Evolutionary conservation across 345 rosid genomes (phyloP), one percentile per base, ranked within the genome.

Genomic region (Euphorbia tirucalli): DNA sequence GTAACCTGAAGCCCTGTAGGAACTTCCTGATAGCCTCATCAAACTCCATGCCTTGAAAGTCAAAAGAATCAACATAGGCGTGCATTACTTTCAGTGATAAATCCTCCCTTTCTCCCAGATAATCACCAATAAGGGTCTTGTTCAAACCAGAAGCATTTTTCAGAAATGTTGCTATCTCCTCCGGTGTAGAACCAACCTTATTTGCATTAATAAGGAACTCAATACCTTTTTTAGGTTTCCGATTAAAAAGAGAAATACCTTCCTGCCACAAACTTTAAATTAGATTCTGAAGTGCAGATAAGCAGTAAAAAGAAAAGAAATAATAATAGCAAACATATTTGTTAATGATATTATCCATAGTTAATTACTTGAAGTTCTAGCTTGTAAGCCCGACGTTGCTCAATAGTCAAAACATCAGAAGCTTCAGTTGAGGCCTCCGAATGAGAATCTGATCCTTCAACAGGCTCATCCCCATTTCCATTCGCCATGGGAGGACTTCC

Each of bases 361-460:
- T 44, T 31, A 71, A 74, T 30, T 76, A 90, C 99, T 91, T 93
- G 99, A 83, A 93, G 98, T 82, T 96, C 99, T 77, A 96, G 97
- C 87, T 96, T 96, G 89, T 96, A 96, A 70, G 99, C 99, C 60
- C 99, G 90, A 35, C 97, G 98, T 78, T 96, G 98, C 88, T 96
- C 99, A 58, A 96, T 93, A 61, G 89, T 83, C 50, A 86, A 85
- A 73, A 90, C 92, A 77, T 91, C 97, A 79, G 97, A 87, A 78
- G 88, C 80, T 78, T 94, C 99, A 73, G 86, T 79, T 19, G 95
- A 87, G 39, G 88, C 78, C 81, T 96, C 99, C 71, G 98, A 89
- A 71, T 81, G 92, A 85, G 93, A 84, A 78, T 96, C 98, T 52
- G 95, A 96, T 81, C 83, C 96, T 85, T 96, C 96, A 73, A 77